phyloP scores from a whole-genome alignment of 345 rosid genomes.

The Populus nigra region DNA sequence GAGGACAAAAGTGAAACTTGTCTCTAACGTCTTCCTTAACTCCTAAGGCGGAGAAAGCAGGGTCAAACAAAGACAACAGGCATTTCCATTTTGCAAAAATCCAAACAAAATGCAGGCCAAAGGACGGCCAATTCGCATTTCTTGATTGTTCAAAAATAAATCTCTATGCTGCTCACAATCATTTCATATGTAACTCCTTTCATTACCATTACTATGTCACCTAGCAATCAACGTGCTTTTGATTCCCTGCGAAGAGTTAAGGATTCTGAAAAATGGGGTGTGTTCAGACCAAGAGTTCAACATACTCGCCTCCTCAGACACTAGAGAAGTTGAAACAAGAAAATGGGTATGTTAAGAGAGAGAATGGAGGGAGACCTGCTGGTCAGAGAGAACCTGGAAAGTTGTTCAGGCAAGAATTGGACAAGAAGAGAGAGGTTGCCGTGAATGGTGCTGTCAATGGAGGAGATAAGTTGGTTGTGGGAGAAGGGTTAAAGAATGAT shows the following conservation, averaged over 20 bases:
- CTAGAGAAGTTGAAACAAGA: constrained; percentile 28
- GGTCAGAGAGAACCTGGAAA: constrained; percentile 8
- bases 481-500: constrained; percentile 9
- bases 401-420: constrained; percentile 15
- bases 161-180: not conserved
- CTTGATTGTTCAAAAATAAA: not conserved
- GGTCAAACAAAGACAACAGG: not conserved
- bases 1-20: not conserved
- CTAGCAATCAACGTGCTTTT: constrained; percentile 7
- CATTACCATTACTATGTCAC: constrained; percentile 16
- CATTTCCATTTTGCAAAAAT: constrained; percentile 15
- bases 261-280: constrained; percentile 46
- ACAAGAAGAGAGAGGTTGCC: constrained; percentile 1
- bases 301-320: constrained; percentile 20
- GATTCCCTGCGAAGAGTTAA: constrained; percentile 4
- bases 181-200: not conserved
- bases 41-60: constrained; percentile 1
- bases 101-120: constrained; percentile 39
- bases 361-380: constrained; percentile 1
- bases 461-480: constrained; percentile 5
- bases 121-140: constrained; percentile 19
- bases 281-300: constrained; percentile 21
- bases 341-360: constrained; percentile 25
- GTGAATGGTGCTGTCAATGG: constrained; percentile 4
- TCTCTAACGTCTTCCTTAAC: no score